Conservation (phyloP, 1,139 yeast species). For the Saccharomyces pastorianus region DNA sequence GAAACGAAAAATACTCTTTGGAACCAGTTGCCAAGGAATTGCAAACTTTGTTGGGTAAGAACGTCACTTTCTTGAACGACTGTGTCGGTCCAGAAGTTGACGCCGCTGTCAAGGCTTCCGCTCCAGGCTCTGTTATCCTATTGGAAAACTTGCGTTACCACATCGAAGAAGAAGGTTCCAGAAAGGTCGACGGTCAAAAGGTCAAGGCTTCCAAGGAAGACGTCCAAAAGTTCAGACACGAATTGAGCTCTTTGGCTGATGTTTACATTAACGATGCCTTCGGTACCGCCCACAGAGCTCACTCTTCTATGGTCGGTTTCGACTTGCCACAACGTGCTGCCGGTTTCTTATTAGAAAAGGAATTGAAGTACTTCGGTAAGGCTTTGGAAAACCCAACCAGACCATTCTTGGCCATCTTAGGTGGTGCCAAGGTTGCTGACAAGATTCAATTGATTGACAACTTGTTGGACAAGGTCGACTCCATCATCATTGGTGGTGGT, state of each 20-base stretch:
- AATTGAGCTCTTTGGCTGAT: constrained; percentile 84
- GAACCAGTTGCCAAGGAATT: constrained; percentile 88
- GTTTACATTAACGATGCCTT: constrained; percentile 95
- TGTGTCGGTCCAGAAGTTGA: constrained; percentile 86
- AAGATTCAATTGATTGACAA: constrained; percentile 96
- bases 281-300: constrained; percentile 99
- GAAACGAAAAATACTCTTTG: constrained; percentile 71
- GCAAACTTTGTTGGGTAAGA: constrained; percentile 57
- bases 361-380: constrained; percentile 90
- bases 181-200: constrained; percentile 81
- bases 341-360: constrained; percentile 95
- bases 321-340: constrained; percentile 91
- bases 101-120: constrained; percentile 59
- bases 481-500: constrained; percentile 94
- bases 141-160: constrained; percentile 96
- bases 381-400: constrained; percentile 94
- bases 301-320: constrained; percentile 95
- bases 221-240: constrained; percentile 77
- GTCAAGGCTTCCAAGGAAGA: constrained; percentile 78
- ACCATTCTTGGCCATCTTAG: constrained; percentile 94
- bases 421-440: constrained; percentile 98
- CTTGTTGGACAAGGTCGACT: constrained; percentile 88
- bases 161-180: constrained; percentile 91
- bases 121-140: constrained; percentile 58
- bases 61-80: constrained; percentile 73